Conservation (phyloP, 2,329 filamentous ascomycete genomes). For the Metarhizium humberi region DNA sequence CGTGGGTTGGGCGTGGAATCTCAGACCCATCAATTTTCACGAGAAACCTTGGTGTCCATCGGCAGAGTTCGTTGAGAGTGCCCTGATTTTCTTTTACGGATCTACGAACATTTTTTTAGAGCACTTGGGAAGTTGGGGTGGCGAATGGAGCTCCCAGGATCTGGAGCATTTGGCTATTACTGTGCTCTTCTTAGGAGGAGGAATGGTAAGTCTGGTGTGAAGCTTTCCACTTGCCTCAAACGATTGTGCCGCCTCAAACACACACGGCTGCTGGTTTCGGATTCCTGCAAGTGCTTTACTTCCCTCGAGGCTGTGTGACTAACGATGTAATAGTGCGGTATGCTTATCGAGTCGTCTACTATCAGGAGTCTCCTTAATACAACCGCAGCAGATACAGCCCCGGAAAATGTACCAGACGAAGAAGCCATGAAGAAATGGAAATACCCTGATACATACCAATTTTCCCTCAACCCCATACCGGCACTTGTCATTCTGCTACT, state of each 20-base stretch:
- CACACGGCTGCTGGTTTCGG: too few species aligned
- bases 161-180: slow-evolving; percentile 91
- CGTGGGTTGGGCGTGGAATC: slow-evolving; percentile 92
- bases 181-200: slow-evolving; percentile 86
- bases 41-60: slow-evolving; percentile 59
- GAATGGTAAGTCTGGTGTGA: slow-evolving; percentile 50
- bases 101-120: slow-evolving; percentile 87
- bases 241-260: not conserved
- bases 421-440: slow-evolving; percentile 40
- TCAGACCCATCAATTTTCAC: slow-evolving; percentile 51
- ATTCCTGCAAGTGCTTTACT: too few species aligned
- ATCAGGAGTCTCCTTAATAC: slow-evolving; percentile 60
- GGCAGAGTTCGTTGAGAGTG: slow-evolving; percentile 83
- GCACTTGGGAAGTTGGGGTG: slow-evolving; percentile 66
- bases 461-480: slow-evolving; percentile 83
- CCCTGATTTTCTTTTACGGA: slow-evolving; percentile 85
- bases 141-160: slow-evolving; percentile 66
- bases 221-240: not conserved
- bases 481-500: slow-evolving; percentile 78
- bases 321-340: slow-evolving; percentile 49
- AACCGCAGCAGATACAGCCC: slow-evolving; percentile 29
- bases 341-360: slow-evolving; percentile 70
- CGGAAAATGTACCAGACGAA: slow-evolving; percentile 25
- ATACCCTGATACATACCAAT: slow-evolving; percentile 56
- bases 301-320: not conserved